These are phyloP conservation scores for Penicillium sp. DNA, from an alignment of 2,329 filamentous ascomycete genomes.

Conservation along the genomic window DNA sequence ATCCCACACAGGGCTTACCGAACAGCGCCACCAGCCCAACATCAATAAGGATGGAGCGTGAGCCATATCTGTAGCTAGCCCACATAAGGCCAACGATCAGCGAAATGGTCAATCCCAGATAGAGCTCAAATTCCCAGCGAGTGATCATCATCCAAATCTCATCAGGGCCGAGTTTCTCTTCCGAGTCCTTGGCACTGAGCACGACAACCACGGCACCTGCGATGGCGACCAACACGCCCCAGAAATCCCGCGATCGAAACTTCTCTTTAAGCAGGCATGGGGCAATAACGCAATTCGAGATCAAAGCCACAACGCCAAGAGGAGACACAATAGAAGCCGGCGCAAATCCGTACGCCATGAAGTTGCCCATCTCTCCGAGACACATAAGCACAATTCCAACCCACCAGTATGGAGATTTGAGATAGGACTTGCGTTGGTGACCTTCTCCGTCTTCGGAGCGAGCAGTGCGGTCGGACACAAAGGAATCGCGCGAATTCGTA, in stretches of 20 bases:
- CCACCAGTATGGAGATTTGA: slow-evolving; percentile 96
- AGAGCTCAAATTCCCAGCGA: slow-evolving; percentile 84
- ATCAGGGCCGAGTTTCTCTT: slow-evolving; percentile 85
- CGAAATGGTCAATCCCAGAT: slow-evolving; percentile 71
- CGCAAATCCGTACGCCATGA: slow-evolving; percentile 94
- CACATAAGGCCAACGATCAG: slow-evolving; percentile 78
- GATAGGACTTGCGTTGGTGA: slow-evolving; percentile 65
- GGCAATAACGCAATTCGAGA: slow-evolving; percentile 96
- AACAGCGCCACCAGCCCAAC: slow-evolving; percentile 90
- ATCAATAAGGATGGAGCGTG: slow-evolving; percentile 84
- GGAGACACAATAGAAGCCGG: slow-evolving; percentile 97
- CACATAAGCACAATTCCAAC: slow-evolving; percentile 88
- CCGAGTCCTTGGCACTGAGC: slow-evolving; percentile 81
- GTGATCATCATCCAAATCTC: slow-evolving; percentile 90
- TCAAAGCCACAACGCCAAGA: slow-evolving; percentile 89
- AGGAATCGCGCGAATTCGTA: slow-evolving; percentile 29
- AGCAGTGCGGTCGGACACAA: slow-evolving; percentile 41
- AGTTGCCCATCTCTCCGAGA: slow-evolving; percentile 91
- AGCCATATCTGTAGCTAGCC: slow-evolving; percentile 79
- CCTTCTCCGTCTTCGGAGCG: slow-evolving; percentile 37
- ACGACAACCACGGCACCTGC: slow-evolving; percentile 89
- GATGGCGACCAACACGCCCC: slow-evolving; percentile 84
- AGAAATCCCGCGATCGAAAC: slow-evolving; percentile 79
- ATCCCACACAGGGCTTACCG: slow-evolving; percentile 55
- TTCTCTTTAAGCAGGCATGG: slow-evolving; percentile 89